Evolutionary conservation across 192 early-diverging fungal genomes (phyloP), one percentile per base, ranked within the genome.

Genomic region (Coemansia sp.): DNA sequence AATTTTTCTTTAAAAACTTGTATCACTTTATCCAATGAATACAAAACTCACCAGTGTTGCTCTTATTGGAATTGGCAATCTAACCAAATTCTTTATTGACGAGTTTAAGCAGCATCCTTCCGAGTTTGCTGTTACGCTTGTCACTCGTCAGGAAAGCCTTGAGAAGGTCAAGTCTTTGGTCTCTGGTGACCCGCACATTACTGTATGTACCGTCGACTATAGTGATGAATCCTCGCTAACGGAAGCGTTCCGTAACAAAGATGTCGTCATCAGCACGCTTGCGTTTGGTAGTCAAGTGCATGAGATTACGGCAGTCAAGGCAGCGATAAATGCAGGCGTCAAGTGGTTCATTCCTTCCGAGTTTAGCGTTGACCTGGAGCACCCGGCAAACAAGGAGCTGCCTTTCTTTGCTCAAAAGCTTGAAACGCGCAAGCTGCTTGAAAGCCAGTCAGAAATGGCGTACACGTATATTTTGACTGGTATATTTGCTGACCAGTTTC

Each of bases 291-390:
- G 43, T 5, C 6, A 45, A 45, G 17, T 7, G 19, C 19, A 45
- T 17, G n/a, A 45, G 43, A n/a, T 21, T 17, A 5, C 15, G 5
- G 15, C 19, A 19, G 19, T 45, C 43, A 45, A 45, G 17, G 43
- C 43, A 21, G 43, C 43, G 9, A n/a, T 19, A 45, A 45, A 45
- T 13, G 43, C 43, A 19, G 43, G 43, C 19, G 43, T 45, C 43
- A 45, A 45, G 43, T 45, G 43, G 43, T 45, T 45, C 18, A 45
- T 45, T 45, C 43, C 43, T 3, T 45, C 43, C 15, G 43, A 45
- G 43, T 45, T 45, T 45, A 17, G 43, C 8, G 43, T 45, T 17
- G 43, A 45, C 14, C 43, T 45, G 2, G 43, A 45, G 5, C 15
- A 45, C n/a, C 43, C 43, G 18, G 9, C 17, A 17, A 45, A 45